A percentile compares a stretch with the other conserved stretches of the same genome.
Conservation (phyloP, 371 early-diverging fungal genomes). For the Fennellomyces sp. region DNA sequence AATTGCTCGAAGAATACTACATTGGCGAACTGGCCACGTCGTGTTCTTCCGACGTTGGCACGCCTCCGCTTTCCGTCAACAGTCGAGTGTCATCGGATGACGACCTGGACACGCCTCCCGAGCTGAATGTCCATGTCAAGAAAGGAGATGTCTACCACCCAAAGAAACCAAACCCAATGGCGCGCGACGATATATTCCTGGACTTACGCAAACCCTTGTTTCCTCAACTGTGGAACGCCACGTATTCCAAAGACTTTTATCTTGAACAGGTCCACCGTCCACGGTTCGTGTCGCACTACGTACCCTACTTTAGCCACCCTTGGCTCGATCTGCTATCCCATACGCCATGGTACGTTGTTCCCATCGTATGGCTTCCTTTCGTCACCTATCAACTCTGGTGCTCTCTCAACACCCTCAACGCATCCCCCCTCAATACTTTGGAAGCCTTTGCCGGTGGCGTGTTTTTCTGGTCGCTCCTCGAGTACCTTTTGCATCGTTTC, state of each 20-base stretch:
- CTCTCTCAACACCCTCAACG: constrained; percentile 13
- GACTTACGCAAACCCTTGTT: constrained; percentile 86
- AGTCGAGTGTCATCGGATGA: constrained; percentile 8
- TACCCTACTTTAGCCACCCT: constrained; percentile 74
- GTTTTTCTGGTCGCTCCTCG: constrained; percentile 79
- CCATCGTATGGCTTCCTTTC: constrained; percentile 88
- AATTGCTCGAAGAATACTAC: constrained; percentile 78
- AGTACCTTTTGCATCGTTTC: constrained; percentile 91
- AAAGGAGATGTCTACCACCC: background rate
- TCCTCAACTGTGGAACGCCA: constrained; percentile 78
- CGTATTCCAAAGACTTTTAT: constrained; percentile 82
- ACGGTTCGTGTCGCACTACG: constrained; percentile 60
- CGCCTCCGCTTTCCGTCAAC: constrained; percentile 4
- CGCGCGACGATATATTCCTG: constrained; percentile 68
- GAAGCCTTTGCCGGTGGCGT: constrained; percentile 66
- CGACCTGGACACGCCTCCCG: no score
- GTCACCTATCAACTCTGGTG: constrained; percentile 42
- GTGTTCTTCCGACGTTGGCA: background rate
- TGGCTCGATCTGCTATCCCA: constrained; percentile 79
- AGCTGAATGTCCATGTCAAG: no score
- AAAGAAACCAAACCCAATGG: background rate
- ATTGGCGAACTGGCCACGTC: constrained; percentile 66
- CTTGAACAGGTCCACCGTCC: constrained; percentile 92
- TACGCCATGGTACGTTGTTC: constrained; percentile 93
- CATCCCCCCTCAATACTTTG: background rate